Evolutionary conservation across 1,284 basidiomycete species (phyloP).

Genomic region (Irpex lacteus): DNA sequence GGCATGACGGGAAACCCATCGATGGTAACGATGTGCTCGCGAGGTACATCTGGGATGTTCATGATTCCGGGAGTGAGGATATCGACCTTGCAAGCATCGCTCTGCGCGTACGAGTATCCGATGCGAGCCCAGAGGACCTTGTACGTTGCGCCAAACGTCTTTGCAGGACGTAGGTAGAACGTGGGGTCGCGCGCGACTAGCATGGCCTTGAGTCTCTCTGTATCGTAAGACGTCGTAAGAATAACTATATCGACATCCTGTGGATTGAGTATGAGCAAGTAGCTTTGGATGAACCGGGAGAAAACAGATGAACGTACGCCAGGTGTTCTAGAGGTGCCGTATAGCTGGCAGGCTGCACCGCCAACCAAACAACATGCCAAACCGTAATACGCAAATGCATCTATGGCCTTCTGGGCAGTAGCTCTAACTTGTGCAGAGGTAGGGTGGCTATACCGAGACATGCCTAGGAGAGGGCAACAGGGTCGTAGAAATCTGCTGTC

Average conservation of each 20-base stretch:
- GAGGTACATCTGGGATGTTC: constrained; percentile 29
- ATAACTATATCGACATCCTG: constrained; percentile 33
- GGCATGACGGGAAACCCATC: constrained; percentile 29
- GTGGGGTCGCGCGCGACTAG: constrained; percentile 17
- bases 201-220: constrained; percentile 26
- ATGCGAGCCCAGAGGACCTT: constrained; percentile 28
- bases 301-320: constrained; percentile 27
- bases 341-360: constrained; percentile 35
- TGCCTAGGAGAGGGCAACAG: not conserved
- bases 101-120: not conserved
- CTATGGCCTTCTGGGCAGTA: constrained; percentile 12
- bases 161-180: constrained; percentile 27
- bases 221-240: constrained; percentile 14
- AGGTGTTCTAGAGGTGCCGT: constrained; percentile 36
- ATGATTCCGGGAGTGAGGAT: constrained; percentile 30
- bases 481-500: not conserved
- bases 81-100: constrained; percentile 32
- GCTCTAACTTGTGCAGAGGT: constrained; percentile 2
- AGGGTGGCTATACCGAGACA: constrained; percentile 1
- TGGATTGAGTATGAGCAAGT: not conserved
- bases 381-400: constrained; percentile 13
- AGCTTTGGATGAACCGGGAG: not conserved
- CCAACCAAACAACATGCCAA: constrained; percentile 36
- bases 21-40: constrained; percentile 14
- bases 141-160: constrained; percentile 24